phyloP scores from a whole-genome alignment of 495 filamentous ascomycete genomes.

The Penicillium cosmopolitanum region DNA sequence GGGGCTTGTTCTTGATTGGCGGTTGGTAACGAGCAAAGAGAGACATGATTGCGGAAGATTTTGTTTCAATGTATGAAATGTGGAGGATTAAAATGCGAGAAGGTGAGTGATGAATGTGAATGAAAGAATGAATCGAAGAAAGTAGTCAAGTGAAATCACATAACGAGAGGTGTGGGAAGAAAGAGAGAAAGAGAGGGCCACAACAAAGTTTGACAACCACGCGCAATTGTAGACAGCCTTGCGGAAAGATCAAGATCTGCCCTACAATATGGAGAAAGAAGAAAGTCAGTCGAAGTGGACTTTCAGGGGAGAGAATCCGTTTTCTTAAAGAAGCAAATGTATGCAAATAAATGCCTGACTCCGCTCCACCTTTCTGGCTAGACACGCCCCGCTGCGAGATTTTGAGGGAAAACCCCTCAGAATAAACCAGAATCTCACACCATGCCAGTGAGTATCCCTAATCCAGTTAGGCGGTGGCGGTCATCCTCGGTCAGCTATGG shows the following conservation, averaged over 20 bases:
- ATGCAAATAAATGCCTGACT: background rate
- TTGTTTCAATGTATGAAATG: background rate
- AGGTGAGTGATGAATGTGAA: background rate
- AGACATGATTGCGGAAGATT: background rate
- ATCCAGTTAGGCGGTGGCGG: background rate
- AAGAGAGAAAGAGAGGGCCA: too few species aligned
- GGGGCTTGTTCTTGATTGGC: conserved; percentile 4
- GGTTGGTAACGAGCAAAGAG: background rate
- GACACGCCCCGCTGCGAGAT: background rate
- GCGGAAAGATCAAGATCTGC: background rate
- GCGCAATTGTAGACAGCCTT: background rate
- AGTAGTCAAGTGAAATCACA: too few species aligned
- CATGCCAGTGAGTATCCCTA: background rate
- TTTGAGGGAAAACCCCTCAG: background rate
- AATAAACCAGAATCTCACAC: background rate
- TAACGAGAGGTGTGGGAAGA: too few species aligned
- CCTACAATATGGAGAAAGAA: background rate
- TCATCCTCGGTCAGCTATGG: background rate
- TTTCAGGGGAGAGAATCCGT: background rate
- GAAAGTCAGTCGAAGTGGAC: background rate
- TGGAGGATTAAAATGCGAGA: background rate
- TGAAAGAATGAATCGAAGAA: too few species aligned
- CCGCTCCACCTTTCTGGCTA: background rate
- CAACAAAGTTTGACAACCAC: too few species aligned
- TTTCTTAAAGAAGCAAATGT: background rate